These are phyloP conservation scores for Austroboletus novae-zelandiae DNA, from an alignment of 1,284 basidiomycete genomes.

Conservation along the genomic window DNA sequence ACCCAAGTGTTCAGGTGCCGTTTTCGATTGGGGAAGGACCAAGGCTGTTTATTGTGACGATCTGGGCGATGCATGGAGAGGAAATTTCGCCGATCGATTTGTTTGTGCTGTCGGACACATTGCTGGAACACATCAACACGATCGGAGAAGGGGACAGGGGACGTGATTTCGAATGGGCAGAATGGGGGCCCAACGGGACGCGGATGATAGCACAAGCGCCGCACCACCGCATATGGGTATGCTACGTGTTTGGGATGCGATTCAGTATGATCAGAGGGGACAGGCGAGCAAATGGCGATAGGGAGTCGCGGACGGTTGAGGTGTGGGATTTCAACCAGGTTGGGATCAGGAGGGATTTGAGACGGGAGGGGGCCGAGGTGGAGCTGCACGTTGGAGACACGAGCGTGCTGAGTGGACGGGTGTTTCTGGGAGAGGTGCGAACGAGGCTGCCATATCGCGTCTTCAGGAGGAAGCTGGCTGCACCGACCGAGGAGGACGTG, in stretches of 20 bases:
- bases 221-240: conserved; percentile 51
- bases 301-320: conserved; percentile 24
- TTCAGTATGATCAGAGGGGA: conserved; percentile 34
- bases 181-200: conserved; percentile 50
- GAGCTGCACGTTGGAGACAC: conserved; percentile 27
- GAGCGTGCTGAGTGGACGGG: conserved; percentile 19
- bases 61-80: conserved; percentile 35
- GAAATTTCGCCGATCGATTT: conserved; percentile 37
- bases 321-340: conserved; percentile 55
- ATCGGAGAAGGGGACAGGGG: conserved; percentile 21
- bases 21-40: conserved; percentile 47
- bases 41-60: conserved; percentile 47
- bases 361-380: conserved; percentile 9
- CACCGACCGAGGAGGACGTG: conserved; percentile 7
- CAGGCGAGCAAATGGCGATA: conserved; percentile 1
- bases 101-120: conserved; percentile 47
- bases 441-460: conserved; percentile 48
- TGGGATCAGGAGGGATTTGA: conserved; percentile 34
- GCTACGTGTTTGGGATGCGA: conserved; percentile 54
- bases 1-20: conserved; percentile 37
- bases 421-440: conserved; percentile 39
- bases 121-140: conserved; percentile 36
- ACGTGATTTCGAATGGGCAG: conserved; percentile 42
- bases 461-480: conserved; percentile 17
- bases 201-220: conserved; percentile 38